Conservation (phyloP, 2,329 filamentous ascomycete genomes). For the Colletotrichum sp. region DNA sequence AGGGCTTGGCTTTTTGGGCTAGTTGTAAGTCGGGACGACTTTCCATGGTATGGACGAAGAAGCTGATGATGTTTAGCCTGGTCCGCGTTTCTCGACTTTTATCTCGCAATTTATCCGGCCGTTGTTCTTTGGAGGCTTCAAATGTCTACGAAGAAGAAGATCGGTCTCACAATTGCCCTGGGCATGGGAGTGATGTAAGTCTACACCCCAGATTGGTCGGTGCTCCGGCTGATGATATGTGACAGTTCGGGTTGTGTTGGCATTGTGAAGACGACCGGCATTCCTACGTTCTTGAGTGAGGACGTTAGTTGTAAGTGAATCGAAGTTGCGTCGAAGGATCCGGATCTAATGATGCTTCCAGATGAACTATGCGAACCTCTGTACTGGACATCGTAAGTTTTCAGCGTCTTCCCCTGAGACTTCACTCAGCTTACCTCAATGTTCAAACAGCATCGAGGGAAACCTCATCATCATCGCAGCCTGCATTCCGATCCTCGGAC, state of each 20-base stretch:
- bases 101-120: constrained; percentile 28
- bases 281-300: background rate
- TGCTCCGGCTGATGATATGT: background rate
- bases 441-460: background rate
- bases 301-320: background rate
- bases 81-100: constrained; percentile 25
- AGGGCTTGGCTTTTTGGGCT: background rate
- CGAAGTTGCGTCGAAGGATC: rapidly evolving
- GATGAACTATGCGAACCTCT: background rate
- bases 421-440: background rate
- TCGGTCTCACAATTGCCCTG: constrained; percentile 26
- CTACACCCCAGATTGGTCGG: too few species aligned
- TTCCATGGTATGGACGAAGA: background rate
- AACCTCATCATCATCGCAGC: constrained; percentile 31
- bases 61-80: background rate
- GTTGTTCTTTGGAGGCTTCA: constrained; percentile 24
- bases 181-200: constrained; percentile 30
- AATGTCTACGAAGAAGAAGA: constrained; percentile 27
- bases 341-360: background rate
- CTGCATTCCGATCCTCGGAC: constrained; percentile 31
- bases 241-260: background rate
- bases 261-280: background rate
- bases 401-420: background rate
- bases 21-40: background rate
- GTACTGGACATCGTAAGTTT: background rate